Percentiles rank a stretch among this genome's conserved stretches.
These are phyloP conservation scores for Viola odorata DNA, from an alignment of 345 rosid genomes.

Conservation along the genomic window DNA sequence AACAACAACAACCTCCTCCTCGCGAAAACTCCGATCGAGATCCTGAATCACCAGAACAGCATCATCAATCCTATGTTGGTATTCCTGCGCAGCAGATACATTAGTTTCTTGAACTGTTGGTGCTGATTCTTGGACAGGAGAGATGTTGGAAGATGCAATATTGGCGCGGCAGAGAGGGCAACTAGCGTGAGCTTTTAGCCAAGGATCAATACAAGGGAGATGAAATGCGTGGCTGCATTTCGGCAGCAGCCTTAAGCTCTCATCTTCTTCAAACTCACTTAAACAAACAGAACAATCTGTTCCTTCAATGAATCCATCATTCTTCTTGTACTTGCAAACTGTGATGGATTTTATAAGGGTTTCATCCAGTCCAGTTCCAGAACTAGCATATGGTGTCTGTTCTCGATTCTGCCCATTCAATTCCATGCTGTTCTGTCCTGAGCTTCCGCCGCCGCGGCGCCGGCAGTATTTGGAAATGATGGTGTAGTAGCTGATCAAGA, in stretches of 20 bases:
- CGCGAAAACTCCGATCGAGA: constrained; percentile 22
- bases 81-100: constrained; percentile 12
- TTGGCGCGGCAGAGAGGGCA: constrained; percentile 82
- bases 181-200: constrained; percentile 74
- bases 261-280: constrained; percentile 65
- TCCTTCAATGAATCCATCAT: constrained; percentile 53
- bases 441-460: constrained; percentile 22
- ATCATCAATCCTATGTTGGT: constrained; percentile 23
- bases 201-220: constrained; percentile 74
- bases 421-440: constrained; percentile 1
- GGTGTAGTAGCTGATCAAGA: constrained; percentile 67
- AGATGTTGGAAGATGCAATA: constrained; percentile 22
- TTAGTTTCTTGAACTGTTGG: background rate
- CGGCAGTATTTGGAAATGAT: constrained; percentile 60
- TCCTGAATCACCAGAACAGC: constrained; percentile 37
- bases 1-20: constrained; percentile 22
- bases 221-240: constrained; percentile 86
- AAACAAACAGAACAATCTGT: constrained; percentile 70
- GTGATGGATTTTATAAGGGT: constrained; percentile 47
- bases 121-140: constrained; percentile 7
- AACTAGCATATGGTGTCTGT: constrained; percentile 13
- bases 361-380: constrained; percentile 50
- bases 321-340: constrained; percentile 44
- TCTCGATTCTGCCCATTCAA: constrained; percentile 2
- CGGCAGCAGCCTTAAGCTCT: constrained; percentile 59